Evolutionary conservation across 495 filamentous ascomycete genomes (phyloP).

Genomic region (Neurospora sp.): DNA sequence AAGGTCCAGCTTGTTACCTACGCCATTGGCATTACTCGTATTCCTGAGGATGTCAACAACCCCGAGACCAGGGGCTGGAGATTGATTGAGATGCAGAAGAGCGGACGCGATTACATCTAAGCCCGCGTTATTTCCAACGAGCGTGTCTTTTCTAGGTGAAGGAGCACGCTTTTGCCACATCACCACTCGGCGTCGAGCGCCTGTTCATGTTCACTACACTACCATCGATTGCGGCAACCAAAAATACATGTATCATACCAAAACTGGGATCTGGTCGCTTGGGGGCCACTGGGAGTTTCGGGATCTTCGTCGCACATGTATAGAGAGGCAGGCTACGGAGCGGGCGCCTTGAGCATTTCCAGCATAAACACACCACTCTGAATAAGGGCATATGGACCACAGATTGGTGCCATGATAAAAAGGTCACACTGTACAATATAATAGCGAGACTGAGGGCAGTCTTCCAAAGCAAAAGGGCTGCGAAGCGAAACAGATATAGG

Average conservation of each 20-base stretch:
- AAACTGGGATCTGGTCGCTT: constrained; percentile 10
- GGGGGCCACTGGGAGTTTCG: constrained; percentile 11
- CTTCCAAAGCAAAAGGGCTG: neutral
- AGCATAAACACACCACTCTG: constrained; percentile 18
- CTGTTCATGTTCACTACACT: neutral
- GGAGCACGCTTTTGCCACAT: neutral
- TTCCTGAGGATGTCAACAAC: constrained; percentile 92
- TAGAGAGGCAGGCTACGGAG: constrained; percentile 10
- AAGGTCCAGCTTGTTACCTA: constrained; percentile 97
- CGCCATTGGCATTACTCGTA: constrained; percentile 86
- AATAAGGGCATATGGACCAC: constrained; percentile 1
- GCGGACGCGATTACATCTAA: constrained; percentile 70
- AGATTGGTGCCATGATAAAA: neutral
- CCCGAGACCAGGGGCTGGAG: constrained; percentile 94
- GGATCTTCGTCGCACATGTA: constrained; percentile 3
- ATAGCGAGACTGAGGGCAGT: neutral
- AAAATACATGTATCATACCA: constrained; percentile 17
- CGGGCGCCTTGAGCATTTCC: constrained; percentile 18
- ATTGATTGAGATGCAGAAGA: constrained; percentile 97
- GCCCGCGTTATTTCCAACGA: neutral
- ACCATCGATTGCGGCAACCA: constrained; percentile 3
- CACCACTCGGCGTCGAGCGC: neutral
- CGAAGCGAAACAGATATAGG: neutral
- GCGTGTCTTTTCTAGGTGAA: neutral
- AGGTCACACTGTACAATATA: neutral